These are phyloP conservation scores for Nelumbo lutea DNA, from an alignment of 164 flowering plant species.

Conservation along the genomic window DNA sequence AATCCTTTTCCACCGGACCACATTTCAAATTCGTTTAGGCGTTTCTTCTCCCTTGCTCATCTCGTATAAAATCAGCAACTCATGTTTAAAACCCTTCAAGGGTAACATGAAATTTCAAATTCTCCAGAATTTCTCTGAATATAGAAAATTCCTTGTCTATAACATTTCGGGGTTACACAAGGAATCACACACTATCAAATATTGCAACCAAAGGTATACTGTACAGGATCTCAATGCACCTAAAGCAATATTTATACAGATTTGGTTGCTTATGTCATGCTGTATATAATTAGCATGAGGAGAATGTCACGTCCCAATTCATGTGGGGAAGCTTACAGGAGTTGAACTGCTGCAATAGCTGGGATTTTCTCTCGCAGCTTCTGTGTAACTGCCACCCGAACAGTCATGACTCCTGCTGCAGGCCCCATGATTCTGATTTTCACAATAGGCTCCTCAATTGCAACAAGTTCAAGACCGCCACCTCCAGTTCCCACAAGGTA, in stretches of 20 bases:
- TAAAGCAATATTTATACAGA: background rate
- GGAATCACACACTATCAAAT: background rate
- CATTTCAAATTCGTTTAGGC: too few species aligned
- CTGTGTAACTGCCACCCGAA: constrained; percentile 92
- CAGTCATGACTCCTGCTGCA: constrained; percentile 95
- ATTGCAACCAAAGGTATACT: background rate
- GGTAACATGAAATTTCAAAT: too few species aligned
- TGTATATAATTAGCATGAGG: too few species aligned
- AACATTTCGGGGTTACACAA: background rate
- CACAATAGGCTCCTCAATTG: constrained; percentile 83
- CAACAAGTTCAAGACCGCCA: constrained; percentile 78
- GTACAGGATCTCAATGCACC: constrained; percentile 4
- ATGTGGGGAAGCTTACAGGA: constrained; percentile 28
- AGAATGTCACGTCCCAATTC: too few species aligned
- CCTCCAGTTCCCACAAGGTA: constrained; percentile 92
- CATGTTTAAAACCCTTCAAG: too few species aligned
- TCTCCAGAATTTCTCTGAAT: too few species aligned
- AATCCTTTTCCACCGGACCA: too few species aligned
- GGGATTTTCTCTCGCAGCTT: constrained; percentile 93
- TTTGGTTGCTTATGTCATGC: too few species aligned
- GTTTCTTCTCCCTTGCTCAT: too few species aligned
- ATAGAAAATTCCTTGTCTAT: too few species aligned
- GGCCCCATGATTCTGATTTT: constrained; percentile 79
- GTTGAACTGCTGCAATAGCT: constrained; percentile 86
- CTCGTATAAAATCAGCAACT: too few species aligned